Evolutionary conservation across 345 rosid species (phyloP), one percentile per base, ranked within the genome.

Genomic region (Salix brachista): DNA sequence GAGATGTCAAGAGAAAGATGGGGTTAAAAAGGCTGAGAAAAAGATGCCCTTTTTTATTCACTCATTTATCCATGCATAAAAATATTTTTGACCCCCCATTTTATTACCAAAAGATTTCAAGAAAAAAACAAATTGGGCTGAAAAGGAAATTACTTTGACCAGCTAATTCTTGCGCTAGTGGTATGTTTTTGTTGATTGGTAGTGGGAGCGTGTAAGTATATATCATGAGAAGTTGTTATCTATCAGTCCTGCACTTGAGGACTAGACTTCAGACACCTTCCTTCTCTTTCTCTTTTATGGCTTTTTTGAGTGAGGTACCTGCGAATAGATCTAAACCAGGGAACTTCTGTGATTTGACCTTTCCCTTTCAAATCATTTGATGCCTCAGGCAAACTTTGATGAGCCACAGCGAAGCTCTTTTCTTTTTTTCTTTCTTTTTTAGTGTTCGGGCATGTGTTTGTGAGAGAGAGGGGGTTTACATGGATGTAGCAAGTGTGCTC

Each of bases 11-110:
- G 77, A 78, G 82, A 75, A 72, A 80, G 84, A 74, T 71, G 80
- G 70, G 79, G 74, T 81, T 76, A 72, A 82, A 84, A 84, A 81
- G 82, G 72, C 48, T 66, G 75, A 80, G 52, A 46, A 81, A 89
- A 84, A 84, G 88, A 86, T 84, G 74, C 87, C 89, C 82, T 46
- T 83, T 86, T 86, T 89, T 86, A 46, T 83, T 79, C 82, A 74
- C 79, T 77, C 77, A 69, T 81, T 36, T 83, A 83, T 87, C 90
- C 85, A 73, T 76, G 65, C 36, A 50, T 4, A 46, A 46, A 13
- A 46, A 46, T 46, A 46, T 46, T 46, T 46, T 46, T 46, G 18
- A 46, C 52, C 18, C 52, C 52, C 6, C 52, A 14, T 46, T 14
- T 46, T 46, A 46, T 46, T 4, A 46, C 52, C 52, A 46, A 46